Evolutionary conservation across 345 rosid species (phyloP).

Genomic region (Populus ilicifolia): DNA sequence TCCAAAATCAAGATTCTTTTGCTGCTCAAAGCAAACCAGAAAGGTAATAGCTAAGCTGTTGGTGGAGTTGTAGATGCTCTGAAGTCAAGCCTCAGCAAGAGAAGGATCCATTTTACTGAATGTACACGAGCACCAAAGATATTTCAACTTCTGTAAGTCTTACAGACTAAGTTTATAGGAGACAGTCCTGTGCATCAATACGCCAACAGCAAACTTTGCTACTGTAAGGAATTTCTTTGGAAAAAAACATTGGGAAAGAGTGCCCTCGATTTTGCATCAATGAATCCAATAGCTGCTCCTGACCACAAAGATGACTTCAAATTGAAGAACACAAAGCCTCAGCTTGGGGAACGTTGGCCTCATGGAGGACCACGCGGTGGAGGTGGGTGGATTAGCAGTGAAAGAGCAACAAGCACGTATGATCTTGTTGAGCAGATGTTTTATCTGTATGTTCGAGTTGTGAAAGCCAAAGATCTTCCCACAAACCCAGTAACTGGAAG

Average conservation of each 20-base stretch:
- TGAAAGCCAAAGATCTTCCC: slow-evolving; percentile 31
- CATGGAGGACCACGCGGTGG: slow-evolving; percentile 39
- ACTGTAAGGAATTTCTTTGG: slow-evolving; percentile 5
- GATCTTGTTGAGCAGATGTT: slow-evolving; percentile 37
- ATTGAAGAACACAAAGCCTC: slow-evolving; percentile 79
- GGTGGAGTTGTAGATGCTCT: slow-evolving; percentile 26
- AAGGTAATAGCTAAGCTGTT: slow-evolving; percentile 19
- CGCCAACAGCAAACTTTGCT: neutral
- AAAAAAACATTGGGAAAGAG: neutral
- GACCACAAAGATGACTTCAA: slow-evolving; percentile 69
- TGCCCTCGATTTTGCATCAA: slow-evolving; percentile 15
- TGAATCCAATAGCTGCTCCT: slow-evolving; percentile 52
- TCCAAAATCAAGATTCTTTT: slow-evolving; percentile 14
- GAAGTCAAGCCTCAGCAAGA: neutral
- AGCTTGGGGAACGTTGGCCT: slow-evolving; percentile 96
- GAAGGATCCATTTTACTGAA: neutral
- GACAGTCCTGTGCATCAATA: neutral
- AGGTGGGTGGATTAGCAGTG: slow-evolving; percentile 33
- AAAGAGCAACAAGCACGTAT: slow-evolving; percentile 33
- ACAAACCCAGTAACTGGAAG: slow-evolving; percentile 24
- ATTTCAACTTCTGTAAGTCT: neutral
- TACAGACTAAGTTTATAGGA: neutral
- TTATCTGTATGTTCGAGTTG: slow-evolving; percentile 29
- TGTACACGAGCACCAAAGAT: neutral
- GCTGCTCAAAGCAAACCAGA: slow-evolving; percentile 13